Base-by-base conservation (phyloP, 1,284 basidiomycete genomes). In the Cryptococcus neoformans region DNA sequence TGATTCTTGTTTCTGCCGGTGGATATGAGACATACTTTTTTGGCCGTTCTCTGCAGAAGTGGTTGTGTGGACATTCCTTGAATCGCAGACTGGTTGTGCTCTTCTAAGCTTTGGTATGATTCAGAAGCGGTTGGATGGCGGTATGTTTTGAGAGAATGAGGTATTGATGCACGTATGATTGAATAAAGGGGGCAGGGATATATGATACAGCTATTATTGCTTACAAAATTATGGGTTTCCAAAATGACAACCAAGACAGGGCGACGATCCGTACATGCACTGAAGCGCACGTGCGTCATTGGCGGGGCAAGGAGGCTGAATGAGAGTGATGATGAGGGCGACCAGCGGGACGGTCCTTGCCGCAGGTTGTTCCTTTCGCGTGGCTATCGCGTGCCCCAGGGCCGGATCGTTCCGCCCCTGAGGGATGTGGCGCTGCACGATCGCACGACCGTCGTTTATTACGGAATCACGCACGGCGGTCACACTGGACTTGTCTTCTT, bases 21-120 rank as follows among this genome's bases (percentile, higher is more conserved):
- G 14, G 14, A 21, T 16, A 12, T 11, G 28, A 44, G 12, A 55
- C 58, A 39, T 50, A 74, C 75, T 71, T 96, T 96, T 51, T 88
- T 85, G 2, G 92, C 90, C 14, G 94, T 96, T 59, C 96, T 87
- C 79, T 99, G 95, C 49, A 99, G 88, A 49, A 99, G 85, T 17
- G 96, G 96, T 78, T 98, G 96, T 55, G 93, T 96, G 16, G 95
- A 99, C 96, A 97, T 96, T 49, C 1, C 28, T 28, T 28, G 28
- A 28, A 28, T 28, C 28, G 4, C 28, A 28, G 28, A 28, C 28
- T 28, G 28, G 28, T 4, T 28, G 28, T 28, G 28, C 28, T 28
- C 28, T 28, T 28, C 28, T 28, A 28, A 28, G 28, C 28, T 4
- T 28, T 28, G 4, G 4, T 28, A 28, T 28, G 28, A 28, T 28